Conservation (phyloP, 768 basidiomycete species). For the Mycena olivaceomarginata region DNA sequence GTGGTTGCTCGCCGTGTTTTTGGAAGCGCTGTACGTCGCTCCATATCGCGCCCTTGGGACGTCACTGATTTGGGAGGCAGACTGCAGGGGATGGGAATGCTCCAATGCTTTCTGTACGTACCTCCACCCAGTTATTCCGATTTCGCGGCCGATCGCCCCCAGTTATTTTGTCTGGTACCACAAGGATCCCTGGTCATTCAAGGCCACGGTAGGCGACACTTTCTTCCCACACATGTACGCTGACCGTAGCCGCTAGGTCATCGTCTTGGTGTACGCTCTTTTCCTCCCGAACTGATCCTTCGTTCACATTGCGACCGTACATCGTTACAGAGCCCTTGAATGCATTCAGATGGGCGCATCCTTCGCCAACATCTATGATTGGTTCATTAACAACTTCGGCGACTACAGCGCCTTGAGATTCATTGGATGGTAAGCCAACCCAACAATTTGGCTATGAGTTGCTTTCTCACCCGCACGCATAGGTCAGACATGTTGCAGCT, state of each 20-base stretch:
- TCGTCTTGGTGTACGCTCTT: no score
- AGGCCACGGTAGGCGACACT: constrained; percentile 10
- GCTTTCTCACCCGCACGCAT: no score
- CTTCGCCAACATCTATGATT: background rate
- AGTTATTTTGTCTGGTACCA: constrained; percentile 24
- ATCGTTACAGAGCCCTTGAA: constrained; percentile 2
- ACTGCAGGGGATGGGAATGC: constrained; percentile 22
- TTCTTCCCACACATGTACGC: no score
- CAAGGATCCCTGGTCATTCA: constrained; percentile 13
- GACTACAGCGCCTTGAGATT: constrained; percentile 8
- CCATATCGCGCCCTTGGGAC: no score
- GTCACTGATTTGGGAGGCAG: background rate
- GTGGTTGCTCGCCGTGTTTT: no score
- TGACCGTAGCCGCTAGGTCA: background rate
- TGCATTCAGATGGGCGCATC: constrained; percentile 17
- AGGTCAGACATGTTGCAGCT: constrained; percentile 4
- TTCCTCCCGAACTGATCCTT: no score
- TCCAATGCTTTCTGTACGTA: constrained; percentile 25
- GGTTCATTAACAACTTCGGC: constrained; percentile 20
- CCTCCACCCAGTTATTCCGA: background rate
- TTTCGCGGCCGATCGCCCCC: background rate
- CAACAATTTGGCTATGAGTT: background rate
- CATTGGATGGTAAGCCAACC: background rate
- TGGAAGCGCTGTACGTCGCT: no score
- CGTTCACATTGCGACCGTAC: background rate